Conservation (phyloP, 129 eudicot genomes). For the Artemisia argyi region DNA sequence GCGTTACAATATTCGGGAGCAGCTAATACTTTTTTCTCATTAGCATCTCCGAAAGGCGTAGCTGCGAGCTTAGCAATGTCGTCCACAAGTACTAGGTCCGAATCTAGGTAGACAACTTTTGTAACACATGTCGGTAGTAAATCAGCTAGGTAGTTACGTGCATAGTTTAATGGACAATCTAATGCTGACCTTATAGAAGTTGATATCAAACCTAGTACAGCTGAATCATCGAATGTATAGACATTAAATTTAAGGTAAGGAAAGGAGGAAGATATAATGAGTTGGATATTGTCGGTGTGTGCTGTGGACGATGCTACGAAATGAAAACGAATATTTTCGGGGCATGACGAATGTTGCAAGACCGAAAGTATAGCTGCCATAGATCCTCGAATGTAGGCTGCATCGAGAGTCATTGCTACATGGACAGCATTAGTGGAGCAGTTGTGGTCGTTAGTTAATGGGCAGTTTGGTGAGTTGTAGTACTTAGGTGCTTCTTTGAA, state of each 20-base stretch:
- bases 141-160: slow-evolving; percentile 78
- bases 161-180: slow-evolving; percentile 86
- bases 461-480: slow-evolving; percentile 70
- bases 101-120: slow-evolving; percentile 73
- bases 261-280: slow-evolving; percentile 53
- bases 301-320: slow-evolving; percentile 58
- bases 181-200: slow-evolving; percentile 86
- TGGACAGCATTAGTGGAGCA: slow-evolving; percentile 52
- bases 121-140: slow-evolving; percentile 54
- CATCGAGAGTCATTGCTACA: slow-evolving; percentile 92
- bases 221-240: slow-evolving; percentile 51
- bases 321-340: slow-evolving; percentile 77
- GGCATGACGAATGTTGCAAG: slow-evolving; percentile 90
- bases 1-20: slow-evolving; percentile 94
- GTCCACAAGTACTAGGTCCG: slow-evolving; percentile 79
- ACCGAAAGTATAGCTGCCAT: slow-evolving; percentile 91
- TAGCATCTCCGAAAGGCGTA: slow-evolving; percentile 47
- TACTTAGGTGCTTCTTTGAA: slow-evolving; percentile 89
- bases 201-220: slow-evolving; percentile 70
- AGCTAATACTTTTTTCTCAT: slow-evolving; percentile 45
- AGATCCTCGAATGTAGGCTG: slow-evolving; percentile 83
- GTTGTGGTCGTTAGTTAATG: slow-evolving; percentile 15
- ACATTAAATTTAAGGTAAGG: slow-evolving; percentile 63
- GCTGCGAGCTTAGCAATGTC: slow-evolving; percentile 72
- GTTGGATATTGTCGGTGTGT: slow-evolving; percentile 37